Conservation (phyloP, 345 rosid genomes). For the Lenwebbia sp. region DNA sequence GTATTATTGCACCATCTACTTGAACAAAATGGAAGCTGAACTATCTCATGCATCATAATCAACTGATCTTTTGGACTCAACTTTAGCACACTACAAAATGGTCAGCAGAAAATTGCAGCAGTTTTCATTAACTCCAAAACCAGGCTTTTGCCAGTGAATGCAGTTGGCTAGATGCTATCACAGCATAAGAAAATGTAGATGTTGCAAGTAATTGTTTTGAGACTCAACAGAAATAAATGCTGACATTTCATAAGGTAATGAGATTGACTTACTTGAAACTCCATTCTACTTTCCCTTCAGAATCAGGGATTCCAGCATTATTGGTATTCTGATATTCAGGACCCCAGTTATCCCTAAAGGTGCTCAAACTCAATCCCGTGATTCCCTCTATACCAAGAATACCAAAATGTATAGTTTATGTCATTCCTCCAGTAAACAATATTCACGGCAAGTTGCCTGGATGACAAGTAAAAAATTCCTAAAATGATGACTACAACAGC, state of each 20-base stretch:
- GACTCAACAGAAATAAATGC: background rate
- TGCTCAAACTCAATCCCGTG: conserved; percentile 70
- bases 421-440: background rate
- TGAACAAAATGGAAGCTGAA: background rate
- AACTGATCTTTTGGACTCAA: background rate
- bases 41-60: background rate
- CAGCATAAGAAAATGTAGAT: background rate
- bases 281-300: conserved; percentile 67
- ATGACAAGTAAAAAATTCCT: background rate
- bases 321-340: conserved; percentile 86
- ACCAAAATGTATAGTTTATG: background rate
- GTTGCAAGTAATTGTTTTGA: background rate
- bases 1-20: background rate
- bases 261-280: conserved; percentile 63
- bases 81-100: background rate
- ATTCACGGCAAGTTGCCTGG: background rate
- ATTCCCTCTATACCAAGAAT: conserved; percentile 60
- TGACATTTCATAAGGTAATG: background rate
- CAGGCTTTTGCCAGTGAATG: background rate
- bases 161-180: background rate
- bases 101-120: background rate
- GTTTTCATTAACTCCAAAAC: background rate
- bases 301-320: conserved; percentile 89
- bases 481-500: background rate
- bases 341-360: conserved; percentile 88